A percentile compares a stretch with the other conserved stretches of the same genome.
Conservation (phyloP, 2,329 filamentous ascomycete species). For the Nigrograna mackinnonii region DNA sequence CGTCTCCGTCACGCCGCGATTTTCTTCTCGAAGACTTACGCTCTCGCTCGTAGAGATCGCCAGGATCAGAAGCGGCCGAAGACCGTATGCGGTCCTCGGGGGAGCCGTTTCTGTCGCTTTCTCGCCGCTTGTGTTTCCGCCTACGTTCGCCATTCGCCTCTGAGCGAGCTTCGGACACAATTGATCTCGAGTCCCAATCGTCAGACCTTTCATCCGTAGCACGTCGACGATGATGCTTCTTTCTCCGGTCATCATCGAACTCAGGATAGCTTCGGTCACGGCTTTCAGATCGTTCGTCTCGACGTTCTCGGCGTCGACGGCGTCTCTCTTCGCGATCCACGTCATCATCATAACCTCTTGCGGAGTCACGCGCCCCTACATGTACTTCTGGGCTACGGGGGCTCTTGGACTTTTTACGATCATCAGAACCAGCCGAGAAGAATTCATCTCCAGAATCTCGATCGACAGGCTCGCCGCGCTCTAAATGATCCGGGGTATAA, state of each 20-base stretch:
- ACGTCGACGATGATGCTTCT: conserved; percentile 37
- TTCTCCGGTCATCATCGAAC: conserved; percentile 33
- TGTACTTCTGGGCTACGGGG: conserved; percentile 5
- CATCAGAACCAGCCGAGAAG: conserved; percentile 36
- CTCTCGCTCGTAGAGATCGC: conserved; percentile 41
- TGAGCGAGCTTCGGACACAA: conserved; percentile 40
- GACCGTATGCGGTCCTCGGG: conserved; percentile 29
- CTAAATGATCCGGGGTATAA: conserved; percentile 33
- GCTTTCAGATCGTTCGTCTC: conserved; percentile 32
- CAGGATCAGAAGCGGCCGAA: conserved; percentile 44
- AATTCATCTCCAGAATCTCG: conserved; percentile 36
- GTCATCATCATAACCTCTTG: conserved; percentile 7
- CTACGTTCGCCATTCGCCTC: conserved; percentile 38
- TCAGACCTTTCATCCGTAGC: conserved; percentile 39
- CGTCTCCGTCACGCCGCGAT: conserved; percentile 47
- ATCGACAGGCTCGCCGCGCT: conserved; percentile 18
- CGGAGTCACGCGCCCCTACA: too few species aligned
- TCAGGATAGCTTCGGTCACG: conserved; percentile 39
- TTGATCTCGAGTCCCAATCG: conserved; percentile 45
- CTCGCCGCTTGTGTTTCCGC: conserved; percentile 35
- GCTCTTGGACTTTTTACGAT: conserved; percentile 26
- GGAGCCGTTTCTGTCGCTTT: conserved; percentile 36
- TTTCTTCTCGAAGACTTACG: conserved; percentile 42
- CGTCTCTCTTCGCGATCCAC: conserved; percentile 15
- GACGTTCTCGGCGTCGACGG: conserved; percentile 23